These are phyloP conservation scores for Persicaria tinctoria DNA, from an alignment of 148 eudicot species.

Conservation along the genomic window DNA sequence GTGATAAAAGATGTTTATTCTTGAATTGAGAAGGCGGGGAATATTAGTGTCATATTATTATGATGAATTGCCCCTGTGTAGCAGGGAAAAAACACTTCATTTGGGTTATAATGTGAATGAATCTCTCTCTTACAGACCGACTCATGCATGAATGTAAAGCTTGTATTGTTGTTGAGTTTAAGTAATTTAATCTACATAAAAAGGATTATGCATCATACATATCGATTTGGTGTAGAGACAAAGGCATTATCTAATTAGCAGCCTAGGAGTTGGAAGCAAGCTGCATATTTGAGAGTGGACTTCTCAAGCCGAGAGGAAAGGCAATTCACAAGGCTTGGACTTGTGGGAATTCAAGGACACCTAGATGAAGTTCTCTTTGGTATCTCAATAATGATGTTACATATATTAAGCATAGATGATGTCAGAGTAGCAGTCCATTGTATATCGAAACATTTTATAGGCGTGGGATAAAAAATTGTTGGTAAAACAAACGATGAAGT, in stretches of 20 bases:
- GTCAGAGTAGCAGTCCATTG: neutral
- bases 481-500: neutral
- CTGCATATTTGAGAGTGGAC: neutral
- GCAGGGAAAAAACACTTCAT: no score
- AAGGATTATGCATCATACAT: neutral
- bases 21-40: no score
- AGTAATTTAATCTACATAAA: neutral
- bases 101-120: no score
- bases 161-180: neutral
- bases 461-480: neutral
- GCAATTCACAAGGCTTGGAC: neutral
- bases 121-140: no score
- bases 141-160: no score
- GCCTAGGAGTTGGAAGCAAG: neutral
- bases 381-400: neutral
- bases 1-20: no score
- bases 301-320: neutral
- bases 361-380: neutral
- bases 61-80: no score
- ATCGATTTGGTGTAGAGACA: neutral
- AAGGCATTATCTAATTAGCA: neutral
- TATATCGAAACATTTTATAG: neutral
- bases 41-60: no score
- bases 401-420: neutral
- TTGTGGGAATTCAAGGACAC: neutral